Evolutionary conservation across 2,329 filamentous ascomycete genomes (phyloP), one percentile per base, ranked within the genome.

Genomic region (Pseudohalonectria lignicola): DNA sequence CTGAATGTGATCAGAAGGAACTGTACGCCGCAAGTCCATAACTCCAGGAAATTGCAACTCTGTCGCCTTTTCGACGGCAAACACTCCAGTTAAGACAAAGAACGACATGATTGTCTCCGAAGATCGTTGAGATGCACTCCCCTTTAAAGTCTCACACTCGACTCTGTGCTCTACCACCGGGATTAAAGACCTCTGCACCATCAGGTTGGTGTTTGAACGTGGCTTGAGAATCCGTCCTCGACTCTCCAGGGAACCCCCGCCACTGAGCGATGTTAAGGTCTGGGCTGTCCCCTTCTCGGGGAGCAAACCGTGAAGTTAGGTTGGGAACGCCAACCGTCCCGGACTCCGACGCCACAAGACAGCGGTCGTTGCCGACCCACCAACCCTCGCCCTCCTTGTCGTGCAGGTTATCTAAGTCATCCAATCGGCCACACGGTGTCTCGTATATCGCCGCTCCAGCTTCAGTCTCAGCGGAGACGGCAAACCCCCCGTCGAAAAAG

Each of bases 141-240:
- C n/a, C n/a, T n/a, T n/a, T n/a, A n/a, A n/a, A n/a, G 5, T 15
- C 29, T 5, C 28, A 10, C 23, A 8, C 1, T 37, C 28, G 12
- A 37, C 8, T 2, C 21, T 20, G 18, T 30, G 36, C 4, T 25
- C 10, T 2, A 42, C 44, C 11, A 40, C 35, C 2, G 53, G 53
- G 4, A 56, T 49, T 25, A 53, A 36, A 5, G 47, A 53, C 21
- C 51, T 41, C 37, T 48, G 48, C 18, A 36, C 41, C 15, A 47
- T 41, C 20, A 56, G 37, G 44, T 53, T 56, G 4, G 53, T 55
- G 43, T 56, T 56, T n/a, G 53, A 43, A 38, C 55, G 52, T 3
- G 52, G 49, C 32, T 51, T 51, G 34, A 54, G 40, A n/a, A n/a
- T n/a, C n/a, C n/a, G n/a, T n/a, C n/a, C n/a, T n/a, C n/a, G n/a